Evolutionary conservation across 2,329 filamentous ascomycete genomes (phyloP).

Genomic region (Didymella pinodella): DNA sequence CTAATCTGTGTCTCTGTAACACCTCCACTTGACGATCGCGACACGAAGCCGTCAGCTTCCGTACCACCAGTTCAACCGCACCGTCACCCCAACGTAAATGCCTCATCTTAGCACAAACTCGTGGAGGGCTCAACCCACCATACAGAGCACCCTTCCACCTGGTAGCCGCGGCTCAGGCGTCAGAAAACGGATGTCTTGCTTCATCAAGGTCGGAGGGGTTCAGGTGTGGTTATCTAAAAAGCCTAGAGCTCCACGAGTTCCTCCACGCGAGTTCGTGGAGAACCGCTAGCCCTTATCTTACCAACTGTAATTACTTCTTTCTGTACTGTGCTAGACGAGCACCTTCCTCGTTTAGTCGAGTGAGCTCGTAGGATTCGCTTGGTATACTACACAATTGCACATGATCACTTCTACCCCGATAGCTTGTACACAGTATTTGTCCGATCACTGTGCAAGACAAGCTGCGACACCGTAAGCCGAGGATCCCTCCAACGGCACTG

Average conservation of each 20-base stretch:
- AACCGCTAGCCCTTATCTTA: constrained; percentile 13
- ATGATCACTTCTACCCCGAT: constrained; percentile 7
- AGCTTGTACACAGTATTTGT: neutral
- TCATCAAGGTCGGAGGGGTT: constrained; percentile 4
- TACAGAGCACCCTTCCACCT: constrained; percentile 7
- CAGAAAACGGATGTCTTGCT: constrained; percentile 19
- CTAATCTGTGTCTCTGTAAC: constrained; percentile 10
- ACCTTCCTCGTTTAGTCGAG: constrained; percentile 22
- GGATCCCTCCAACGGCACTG: constrained; percentile 14
- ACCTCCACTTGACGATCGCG: constrained; percentile 2
- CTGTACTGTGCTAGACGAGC: constrained; percentile 14
- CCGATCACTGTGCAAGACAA: constrained; percentile 8
- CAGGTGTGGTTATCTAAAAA: constrained; percentile 9
- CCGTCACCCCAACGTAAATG: constrained; percentile 20
- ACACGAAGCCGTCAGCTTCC: constrained; percentile 6
- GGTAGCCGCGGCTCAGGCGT: constrained; percentile 14
- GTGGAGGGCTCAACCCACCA: constrained; percentile 19
- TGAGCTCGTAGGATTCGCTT: constrained; percentile 12
- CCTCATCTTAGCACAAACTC: constrained; percentile 19
- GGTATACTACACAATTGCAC: constrained; percentile 14
- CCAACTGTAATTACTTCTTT: constrained; percentile 3
- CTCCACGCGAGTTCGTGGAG: constrained; percentile 2
- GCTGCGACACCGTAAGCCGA: constrained; percentile 12
- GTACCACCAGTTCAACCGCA: constrained; percentile 11
- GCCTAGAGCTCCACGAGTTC: constrained; percentile 7